These are phyloP conservation scores for Picea sitchensis DNA, from an alignment of 75 land plant species.

Conservation along the genomic window DNA sequence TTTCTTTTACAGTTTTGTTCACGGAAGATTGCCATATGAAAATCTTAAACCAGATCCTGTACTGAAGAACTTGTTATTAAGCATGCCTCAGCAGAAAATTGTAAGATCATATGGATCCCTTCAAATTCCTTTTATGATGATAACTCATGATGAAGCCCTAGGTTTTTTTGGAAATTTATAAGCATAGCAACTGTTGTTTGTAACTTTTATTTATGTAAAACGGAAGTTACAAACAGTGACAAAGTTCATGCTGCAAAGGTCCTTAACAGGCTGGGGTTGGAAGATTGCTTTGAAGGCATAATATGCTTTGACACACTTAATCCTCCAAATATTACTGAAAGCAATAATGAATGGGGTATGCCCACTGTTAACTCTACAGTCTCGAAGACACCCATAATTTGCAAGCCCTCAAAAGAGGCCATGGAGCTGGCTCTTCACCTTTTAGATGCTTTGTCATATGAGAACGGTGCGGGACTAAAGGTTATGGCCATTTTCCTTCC, in stretches of 20 bases:
- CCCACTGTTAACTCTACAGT: slow-evolving; percentile 4
- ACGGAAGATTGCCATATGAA: slow-evolving; percentile 72
- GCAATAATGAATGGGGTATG: background rate
- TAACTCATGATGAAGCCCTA: background rate
- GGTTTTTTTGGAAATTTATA: background rate
- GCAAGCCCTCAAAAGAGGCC: slow-evolving; percentile 66
- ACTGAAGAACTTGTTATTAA: slow-evolving; percentile 55
- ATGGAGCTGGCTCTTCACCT: slow-evolving; percentile 56
- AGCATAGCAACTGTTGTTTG: background rate
- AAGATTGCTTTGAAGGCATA: slow-evolving; percentile 82
- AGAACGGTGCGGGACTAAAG: slow-evolving; percentile 42
- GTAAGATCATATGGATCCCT: slow-evolving; percentile 24
- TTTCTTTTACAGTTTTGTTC: slow-evolving; percentile 20
- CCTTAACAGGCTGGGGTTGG: slow-evolving; percentile 58
- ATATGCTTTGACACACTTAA: slow-evolving; percentile 87
- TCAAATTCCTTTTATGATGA: background rate
- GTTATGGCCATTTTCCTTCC: background rate
- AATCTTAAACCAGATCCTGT: slow-evolving; percentile 61
- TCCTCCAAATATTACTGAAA: slow-evolving; percentile 25
- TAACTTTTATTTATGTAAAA: background rate
- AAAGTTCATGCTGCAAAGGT: slow-evolving; percentile 56
- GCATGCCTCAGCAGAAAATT: slow-evolving; percentile 85
- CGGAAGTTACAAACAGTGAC: slow-evolving; percentile 80
- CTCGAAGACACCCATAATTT: slow-evolving; percentile 58
- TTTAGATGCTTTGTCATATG: slow-evolving; percentile 53